Conservation (phyloP, 140 eudicot genomes). For the Erigeron philadelphicus region DNA sequence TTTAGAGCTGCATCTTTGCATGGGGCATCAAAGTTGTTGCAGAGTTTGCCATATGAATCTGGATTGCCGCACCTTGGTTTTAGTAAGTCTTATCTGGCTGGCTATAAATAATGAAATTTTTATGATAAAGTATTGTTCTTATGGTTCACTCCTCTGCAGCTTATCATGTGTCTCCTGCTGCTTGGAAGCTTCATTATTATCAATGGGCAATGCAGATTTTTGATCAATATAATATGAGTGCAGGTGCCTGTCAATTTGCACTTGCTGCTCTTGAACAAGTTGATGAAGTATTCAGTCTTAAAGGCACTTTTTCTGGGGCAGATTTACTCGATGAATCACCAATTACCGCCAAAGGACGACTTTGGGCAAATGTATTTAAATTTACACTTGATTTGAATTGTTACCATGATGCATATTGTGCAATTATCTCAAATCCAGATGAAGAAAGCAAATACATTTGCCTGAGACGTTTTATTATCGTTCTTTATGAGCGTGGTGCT, state of each 20-base stretch:
- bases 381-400: constrained; percentile 67
- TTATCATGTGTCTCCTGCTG: constrained; percentile 51
- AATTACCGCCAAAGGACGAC: constrained; percentile 68
- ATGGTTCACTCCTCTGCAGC: constrained; percentile 40
- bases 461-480: constrained; percentile 90
- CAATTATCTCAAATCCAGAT: constrained; percentile 91
- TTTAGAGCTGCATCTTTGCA: constrained; percentile 81
- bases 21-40: constrained; percentile 67
- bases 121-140: constrained; percentile 8
- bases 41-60: constrained; percentile 20
- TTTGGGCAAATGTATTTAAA: constrained; percentile 97
- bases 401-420: constrained; percentile 92
- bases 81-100: constrained; percentile 44
- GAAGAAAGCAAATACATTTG: constrained; percentile 93
- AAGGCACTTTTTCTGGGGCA: constrained; percentile 26
- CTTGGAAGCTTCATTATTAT: constrained; percentile 93
- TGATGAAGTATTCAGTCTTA: constrained; percentile 55
- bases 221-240: constrained; percentile 81
- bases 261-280: constrained; percentile 99
- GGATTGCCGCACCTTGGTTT: constrained; percentile 60
- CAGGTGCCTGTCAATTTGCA: constrained; percentile 87
- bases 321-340: constrained; percentile 57
- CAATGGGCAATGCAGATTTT: constrained; percentile 98
- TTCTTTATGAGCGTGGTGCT: constrained; percentile 90
- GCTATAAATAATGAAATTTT: background rate